Evolutionary conservation across 345 rosid genomes (phyloP), one percentile per base, ranked within the genome.

Genomic region (Orychophragmus violaceus): DNA sequence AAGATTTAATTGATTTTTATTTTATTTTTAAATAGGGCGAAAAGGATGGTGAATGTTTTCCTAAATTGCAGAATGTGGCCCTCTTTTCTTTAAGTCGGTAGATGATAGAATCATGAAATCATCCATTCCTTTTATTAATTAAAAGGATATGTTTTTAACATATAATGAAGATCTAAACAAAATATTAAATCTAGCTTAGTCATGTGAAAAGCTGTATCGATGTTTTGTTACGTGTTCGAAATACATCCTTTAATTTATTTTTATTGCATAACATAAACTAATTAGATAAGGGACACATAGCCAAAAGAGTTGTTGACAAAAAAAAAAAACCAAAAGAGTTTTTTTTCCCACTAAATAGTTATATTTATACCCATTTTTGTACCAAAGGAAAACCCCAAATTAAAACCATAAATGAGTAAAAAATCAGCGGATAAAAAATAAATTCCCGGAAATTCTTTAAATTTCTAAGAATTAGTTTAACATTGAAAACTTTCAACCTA

Each of bases 51-150:
- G 28, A 32, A 13, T 60, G 11, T 24, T 62, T 51, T 18, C 2
- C 24, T 8, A 17, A 53, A 8, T 62, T 64, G 18, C 27, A 29
- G 6, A 64, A 45, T 71, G 8, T n/a, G 3, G 23, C 59, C 59
- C 18, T 55, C 33, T 46, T 24, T n/a, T 17, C 22, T 64, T 8
- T 11, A 64, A 18, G 76, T 72, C 76, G 76, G 76, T 64, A 13
- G 70, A 6, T 33, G 25, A 56, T 51, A 32, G 45, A 33, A 52
- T 62, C 48, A 70, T 53, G 36, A 53, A 6, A 44, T 9, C 59
- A 30, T 7, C 5, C 48, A 24, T 27, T 42, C 12, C 14, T 16
- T 32, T 33, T 32, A 8, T 56, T 30, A 6, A 18, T 36, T 51
- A 10, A 22, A 22, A 48, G 29, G 2, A 5, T 22, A 35, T 22